Base-by-base conservation (phyloP, 495 filamentous ascomycete genomes). In the Daldinia childiae region DNA sequence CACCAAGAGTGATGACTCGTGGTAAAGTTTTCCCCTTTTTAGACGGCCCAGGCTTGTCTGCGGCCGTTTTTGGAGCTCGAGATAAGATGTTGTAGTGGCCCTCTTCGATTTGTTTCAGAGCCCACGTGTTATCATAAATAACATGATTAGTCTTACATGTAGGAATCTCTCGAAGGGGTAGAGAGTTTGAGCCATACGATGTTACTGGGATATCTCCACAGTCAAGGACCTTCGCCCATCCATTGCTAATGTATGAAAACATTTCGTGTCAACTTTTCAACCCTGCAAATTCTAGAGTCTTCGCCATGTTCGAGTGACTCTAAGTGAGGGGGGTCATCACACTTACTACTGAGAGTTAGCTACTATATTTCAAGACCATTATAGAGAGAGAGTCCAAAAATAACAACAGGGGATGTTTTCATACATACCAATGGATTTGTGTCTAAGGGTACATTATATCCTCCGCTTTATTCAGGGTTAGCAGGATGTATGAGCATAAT, bases 191-290 rank as follows among this genome's bases (percentile, higher is more conserved):
- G 7, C 21, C 75, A 41, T 75, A 93, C 19, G 92, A 92, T 3
- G 91, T 93, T 41, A 93, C 86, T 3, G 92, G 92, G 77, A 94
- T 93, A 75, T 95, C 92, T 64, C 92, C 92, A 77, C 92, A 95
- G 82, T 95, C 92, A 58, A 93, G 85, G 51, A 95, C 87, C 11
- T 85, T 90, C 1, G 90, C 91, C 88, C 91, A 93, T 32, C 89
- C 89, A 58, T 84, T 82, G 79, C 27, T 29, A 29, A 29, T 29
- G 27, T 6, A 29, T 29, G 27, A 29, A 6, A 29, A 29, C 27
- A 29, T 29, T 29, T 6, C 27, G 27, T 29, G 5, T 29, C 27
- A 29, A 6, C 5, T 6, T 29, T 29, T 4, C 27, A 29, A 29
- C 27, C 3, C 27, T 6, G 6, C 27, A 4, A 29, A 29, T 29